These are phyloP conservation scores for Tuber brumale DNA, from an alignment of 495 filamentous ascomycete genomes.

Conservation along the genomic window DNA sequence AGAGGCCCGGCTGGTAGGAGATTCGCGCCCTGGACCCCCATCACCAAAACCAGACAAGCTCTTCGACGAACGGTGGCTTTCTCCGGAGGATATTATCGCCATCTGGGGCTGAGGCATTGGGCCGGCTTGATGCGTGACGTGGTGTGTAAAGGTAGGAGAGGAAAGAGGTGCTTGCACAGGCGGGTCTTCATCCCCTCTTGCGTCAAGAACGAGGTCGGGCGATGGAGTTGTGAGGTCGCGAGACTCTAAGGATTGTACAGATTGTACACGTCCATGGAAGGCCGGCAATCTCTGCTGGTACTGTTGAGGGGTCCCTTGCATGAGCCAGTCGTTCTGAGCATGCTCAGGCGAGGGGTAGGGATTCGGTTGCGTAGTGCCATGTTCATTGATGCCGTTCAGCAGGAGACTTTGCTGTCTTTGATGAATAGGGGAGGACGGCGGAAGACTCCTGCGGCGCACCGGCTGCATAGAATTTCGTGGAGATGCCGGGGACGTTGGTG, in stretches of 20 bases:
- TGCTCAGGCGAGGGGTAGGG: constrained; percentile 36
- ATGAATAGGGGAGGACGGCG: constrained; percentile 26
- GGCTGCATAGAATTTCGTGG: constrained; percentile 26
- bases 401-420: constrained; percentile 17
- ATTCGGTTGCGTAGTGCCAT: constrained; percentile 18
- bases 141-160: constrained; percentile 34
- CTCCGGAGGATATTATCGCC: constrained; percentile 46
- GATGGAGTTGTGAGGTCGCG: constrained; percentile 34
- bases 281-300: constrained; percentile 38
- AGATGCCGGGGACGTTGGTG: constrained; percentile 22
- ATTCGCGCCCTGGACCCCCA: constrained; percentile 24
- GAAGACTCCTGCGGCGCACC: constrained; percentile 20
- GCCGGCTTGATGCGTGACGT: constrained; percentile 43
- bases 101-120: constrained; percentile 46
- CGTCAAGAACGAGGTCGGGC: constrained; percentile 34
- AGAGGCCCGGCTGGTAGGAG: constrained; percentile 30
- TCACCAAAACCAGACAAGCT: constrained; percentile 26
- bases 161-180: constrained; percentile 31
- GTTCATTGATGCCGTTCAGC: constrained; percentile 20
- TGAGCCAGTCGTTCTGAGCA: constrained; percentile 21
- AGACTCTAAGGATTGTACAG: constrained; percentile 37
- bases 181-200: constrained; percentile 27
- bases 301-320: constrained; percentile 33
- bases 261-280: constrained; percentile 37
- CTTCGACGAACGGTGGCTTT: constrained; percentile 41